Evolutionary conservation across 2,329 filamentous ascomycete genomes (phyloP).

Genomic region (Cryphonectria carpinicola): DNA sequence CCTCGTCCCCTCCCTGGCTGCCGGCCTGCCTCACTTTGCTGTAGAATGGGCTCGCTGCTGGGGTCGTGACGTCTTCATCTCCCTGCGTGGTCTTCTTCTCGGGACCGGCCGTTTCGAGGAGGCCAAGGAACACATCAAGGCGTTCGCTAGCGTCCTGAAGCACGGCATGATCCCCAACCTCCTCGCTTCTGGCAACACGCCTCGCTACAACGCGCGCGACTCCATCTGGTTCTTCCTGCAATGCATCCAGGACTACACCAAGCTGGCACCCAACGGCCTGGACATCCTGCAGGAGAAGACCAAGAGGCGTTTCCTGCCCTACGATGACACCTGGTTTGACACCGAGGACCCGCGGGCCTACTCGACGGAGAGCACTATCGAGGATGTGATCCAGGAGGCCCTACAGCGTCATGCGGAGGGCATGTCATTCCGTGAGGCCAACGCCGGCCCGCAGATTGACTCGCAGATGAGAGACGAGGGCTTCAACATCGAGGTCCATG

Average conservation of each 20-base stretch:
- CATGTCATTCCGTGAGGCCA: constrained; percentile 91
- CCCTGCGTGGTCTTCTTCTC: constrained; percentile 86
- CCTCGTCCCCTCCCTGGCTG: constrained; percentile 83
- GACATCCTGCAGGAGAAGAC: constrained; percentile 76
- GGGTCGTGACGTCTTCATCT: constrained; percentile 97
- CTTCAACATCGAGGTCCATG: constrained; percentile 87
- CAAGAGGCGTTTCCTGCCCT: constrained; percentile 85
- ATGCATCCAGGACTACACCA: constrained; percentile 89
- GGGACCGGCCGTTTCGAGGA: constrained; percentile 87
- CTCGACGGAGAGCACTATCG: constrained; percentile 78
- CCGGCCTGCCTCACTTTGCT: constrained; percentile 91
- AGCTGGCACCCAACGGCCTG: constrained; percentile 77
- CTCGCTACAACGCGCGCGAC: constrained; percentile 93
- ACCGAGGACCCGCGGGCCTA: constrained; percentile 83
- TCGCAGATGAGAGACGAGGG: constrained; percentile 91
- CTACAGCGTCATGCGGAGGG: constrained; percentile 89
- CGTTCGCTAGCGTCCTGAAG: constrained; percentile 94
- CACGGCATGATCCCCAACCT: constrained; percentile 98
- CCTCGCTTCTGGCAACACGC: constrained; percentile 80
- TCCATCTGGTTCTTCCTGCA: constrained; percentile 98
- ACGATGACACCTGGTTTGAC: constrained; percentile 93
- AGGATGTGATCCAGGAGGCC: constrained; percentile 90
- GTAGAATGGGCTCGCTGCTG: constrained; percentile 95
- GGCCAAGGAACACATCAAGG: constrained; percentile 90
- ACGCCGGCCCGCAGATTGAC: constrained; percentile 86